These are phyloP conservation scores for Rhizoclosmatium sp. DNA, from an alignment of 192 early-diverging fungal species.

Conservation along the genomic window DNA sequence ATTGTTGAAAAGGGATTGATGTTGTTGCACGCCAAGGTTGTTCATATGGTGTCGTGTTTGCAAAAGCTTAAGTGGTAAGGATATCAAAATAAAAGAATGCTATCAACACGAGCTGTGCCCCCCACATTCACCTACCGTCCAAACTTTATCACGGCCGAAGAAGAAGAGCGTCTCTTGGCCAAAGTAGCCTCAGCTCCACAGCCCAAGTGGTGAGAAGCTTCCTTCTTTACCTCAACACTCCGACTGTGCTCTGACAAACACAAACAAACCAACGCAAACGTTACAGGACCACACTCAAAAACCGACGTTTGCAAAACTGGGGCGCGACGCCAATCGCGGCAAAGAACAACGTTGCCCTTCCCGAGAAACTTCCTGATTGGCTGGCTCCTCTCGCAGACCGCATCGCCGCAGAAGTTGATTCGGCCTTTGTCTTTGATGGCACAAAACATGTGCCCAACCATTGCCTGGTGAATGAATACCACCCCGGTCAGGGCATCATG, in stretches of 20 bases:
- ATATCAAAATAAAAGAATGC: background rate
- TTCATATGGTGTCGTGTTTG: constrained; percentile 13
- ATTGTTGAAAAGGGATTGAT: constrained; percentile 51
- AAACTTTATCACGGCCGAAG: constrained; percentile 37
- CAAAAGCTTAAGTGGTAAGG: constrained; percentile 35
- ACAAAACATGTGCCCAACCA: constrained; percentile 35
- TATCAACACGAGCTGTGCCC: background rate
- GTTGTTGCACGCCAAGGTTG: constrained; percentile 54
- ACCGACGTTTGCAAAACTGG: constrained; percentile 48
- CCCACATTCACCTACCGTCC: constrained; percentile 32
- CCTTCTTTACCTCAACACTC: too few relatives aligned
- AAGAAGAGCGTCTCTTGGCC: constrained; percentile 23
- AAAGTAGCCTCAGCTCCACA: constrained; percentile 29
- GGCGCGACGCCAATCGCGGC: constrained; percentile 12
- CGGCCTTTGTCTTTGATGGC: background rate
- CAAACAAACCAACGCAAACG: constrained; percentile 24
- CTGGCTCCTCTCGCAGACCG: constrained; percentile 24
- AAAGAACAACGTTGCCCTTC: background rate
- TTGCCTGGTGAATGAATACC: constrained; percentile 55
- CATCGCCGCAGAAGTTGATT: background rate
- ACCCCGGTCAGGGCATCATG: constrained; percentile 53
- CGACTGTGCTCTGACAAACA: background rate
- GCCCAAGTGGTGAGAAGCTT: constrained; percentile 40
- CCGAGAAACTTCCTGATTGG: constrained; percentile 39
- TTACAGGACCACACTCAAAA: constrained; percentile 23